Percentiles rank a stretch among this genome's conserved stretches.
Evolutionary conservation across 1,139 yeast genomes (phyloP).

Genomic region (Waltiozyma sp.): DNA sequence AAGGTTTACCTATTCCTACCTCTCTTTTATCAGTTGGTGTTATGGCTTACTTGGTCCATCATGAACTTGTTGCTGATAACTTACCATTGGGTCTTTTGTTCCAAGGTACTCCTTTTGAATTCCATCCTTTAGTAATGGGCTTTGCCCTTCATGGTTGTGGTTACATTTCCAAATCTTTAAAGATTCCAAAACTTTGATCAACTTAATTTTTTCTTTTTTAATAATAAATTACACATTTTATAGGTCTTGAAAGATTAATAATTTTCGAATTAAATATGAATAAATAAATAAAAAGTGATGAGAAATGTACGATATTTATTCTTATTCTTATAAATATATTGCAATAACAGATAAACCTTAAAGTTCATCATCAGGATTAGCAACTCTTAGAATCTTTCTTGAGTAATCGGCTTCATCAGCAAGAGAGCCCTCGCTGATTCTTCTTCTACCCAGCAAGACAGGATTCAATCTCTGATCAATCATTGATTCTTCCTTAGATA

Average conservation of each 20-base stretch:
- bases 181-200: slow-evolving; percentile 87
- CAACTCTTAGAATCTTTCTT: slow-evolving; percentile 48
- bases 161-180: slow-evolving; percentile 82
- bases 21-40: slow-evolving; percentile 62
- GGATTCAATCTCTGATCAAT: slow-evolving; percentile 60
- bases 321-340: too few species aligned
- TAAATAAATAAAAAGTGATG: too few species aligned
- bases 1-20: slow-evolving; percentile 89
- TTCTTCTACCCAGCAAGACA: slow-evolving; percentile 29
- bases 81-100: slow-evolving; percentile 61
- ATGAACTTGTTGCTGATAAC: slow-evolving; percentile 28
- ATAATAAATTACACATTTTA: too few species aligned
- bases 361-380: slow-evolving; percentile 29
- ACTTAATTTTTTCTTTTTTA: too few species aligned
- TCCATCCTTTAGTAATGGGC: slow-evolving; percentile 58
- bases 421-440: slow-evolving; percentile 41
- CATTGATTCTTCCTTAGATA: slow-evolving; percentile 25
- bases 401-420: slow-evolving; percentile 64
- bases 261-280: too few species aligned
- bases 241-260: too few species aligned
- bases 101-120: slow-evolving; percentile 46
- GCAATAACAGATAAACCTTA: not conserved
- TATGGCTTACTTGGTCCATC: slow-evolving; percentile 54
- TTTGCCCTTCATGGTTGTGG: slow-evolving; percentile 80
- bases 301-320: too few species aligned